phyloP scores from a whole-genome alignment of 192 early-diverging fungal genomes.

The Anaeromyces robustus region DNA sequence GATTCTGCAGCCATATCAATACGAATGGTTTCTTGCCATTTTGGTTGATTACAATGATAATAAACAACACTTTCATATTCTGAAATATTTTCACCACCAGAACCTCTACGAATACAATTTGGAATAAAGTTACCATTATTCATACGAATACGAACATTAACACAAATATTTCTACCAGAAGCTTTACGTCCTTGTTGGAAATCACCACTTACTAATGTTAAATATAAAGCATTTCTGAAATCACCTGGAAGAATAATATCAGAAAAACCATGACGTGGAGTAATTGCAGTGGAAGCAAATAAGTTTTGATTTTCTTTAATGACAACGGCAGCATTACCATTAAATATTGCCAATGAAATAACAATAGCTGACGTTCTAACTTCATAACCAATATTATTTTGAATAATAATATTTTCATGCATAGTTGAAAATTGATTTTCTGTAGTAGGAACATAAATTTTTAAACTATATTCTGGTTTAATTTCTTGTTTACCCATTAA shows the following conservation, averaged over 20 bases:
- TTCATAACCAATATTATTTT: slow-evolving; percentile 23
- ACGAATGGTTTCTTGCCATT: slow-evolving; percentile 47
- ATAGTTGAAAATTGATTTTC: slow-evolving; percentile 29
- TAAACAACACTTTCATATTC: slow-evolving; percentile 41
- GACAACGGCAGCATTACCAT: slow-evolving; percentile 17
- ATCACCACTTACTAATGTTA: slow-evolving; percentile 37
- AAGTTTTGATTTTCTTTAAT: slow-evolving; percentile 19
- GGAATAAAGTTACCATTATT: slow-evolving; percentile 35
- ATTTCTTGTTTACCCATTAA: slow-evolving; percentile 14
- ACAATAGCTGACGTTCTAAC: slow-evolving; percentile 21
- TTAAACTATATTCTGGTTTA: slow-evolving; percentile 27
- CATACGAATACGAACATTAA: slow-evolving; percentile 34
- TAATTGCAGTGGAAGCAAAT: slow-evolving; percentile 21
- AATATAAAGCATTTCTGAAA: slow-evolving; percentile 38
- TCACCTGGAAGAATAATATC: slow-evolving; percentile 37
- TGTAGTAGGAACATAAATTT: slow-evolving; percentile 24
- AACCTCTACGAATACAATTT: slow-evolving; percentile 28
- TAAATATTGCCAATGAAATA: slow-evolving; percentile 24
- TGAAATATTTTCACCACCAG: slow-evolving; percentile 9
- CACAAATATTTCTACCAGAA: slow-evolving; percentile 34
- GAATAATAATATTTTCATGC: slow-evolving; percentile 36
- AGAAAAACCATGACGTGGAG: slow-evolving; percentile 37
- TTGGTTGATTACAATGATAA: slow-evolving; percentile 37
- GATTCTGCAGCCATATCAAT: slow-evolving; percentile 31
- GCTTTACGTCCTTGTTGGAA: slow-evolving; percentile 25